Conservation (phyloP, 306 rosid species). For the Medicago arabica region DNA sequence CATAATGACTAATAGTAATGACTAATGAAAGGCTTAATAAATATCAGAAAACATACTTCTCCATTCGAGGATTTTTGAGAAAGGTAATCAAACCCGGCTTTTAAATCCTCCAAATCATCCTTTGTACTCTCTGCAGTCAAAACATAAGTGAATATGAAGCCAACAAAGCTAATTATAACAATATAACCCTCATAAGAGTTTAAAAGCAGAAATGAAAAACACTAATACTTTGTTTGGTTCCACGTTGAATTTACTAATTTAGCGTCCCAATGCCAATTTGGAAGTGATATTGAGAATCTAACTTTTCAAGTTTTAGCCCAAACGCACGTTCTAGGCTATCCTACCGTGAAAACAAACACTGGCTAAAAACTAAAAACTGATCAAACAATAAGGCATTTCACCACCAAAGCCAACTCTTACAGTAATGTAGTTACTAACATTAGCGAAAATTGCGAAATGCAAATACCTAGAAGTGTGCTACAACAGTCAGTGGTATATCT, state of each 20-base stretch:
- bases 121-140: slow-evolving; percentile 56
- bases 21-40: slow-evolving; percentile 35
- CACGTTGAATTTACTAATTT: too few species aligned
- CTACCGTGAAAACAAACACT: too few species aligned
- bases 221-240: not conserved
- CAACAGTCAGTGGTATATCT: not conserved
- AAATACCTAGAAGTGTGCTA: not conserved
- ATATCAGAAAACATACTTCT: slow-evolving; percentile 56
- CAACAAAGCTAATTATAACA: slow-evolving; percentile 28
- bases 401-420: slow-evolving; percentile 2
- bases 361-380: not conserved
- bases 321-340: too few species aligned
- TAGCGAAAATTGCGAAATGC: not conserved
- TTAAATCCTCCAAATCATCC: slow-evolving; percentile 71
- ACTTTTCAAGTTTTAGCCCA: too few species aligned
- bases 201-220: not conserved
- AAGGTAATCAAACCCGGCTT: slow-evolving; percentile 53
- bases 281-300: too few species aligned
- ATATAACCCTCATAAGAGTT: not conserved
- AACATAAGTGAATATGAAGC: slow-evolving; percentile 18
- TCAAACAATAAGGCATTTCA: slow-evolving; percentile 4
- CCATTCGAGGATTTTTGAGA: slow-evolving; percentile 41
- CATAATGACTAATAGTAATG: not conserved
- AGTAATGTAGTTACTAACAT: not conserved
- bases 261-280: too few species aligned